Conservation (phyloP, 768 basidiomycete species). For the Xanthoconium purpureum region DNA sequence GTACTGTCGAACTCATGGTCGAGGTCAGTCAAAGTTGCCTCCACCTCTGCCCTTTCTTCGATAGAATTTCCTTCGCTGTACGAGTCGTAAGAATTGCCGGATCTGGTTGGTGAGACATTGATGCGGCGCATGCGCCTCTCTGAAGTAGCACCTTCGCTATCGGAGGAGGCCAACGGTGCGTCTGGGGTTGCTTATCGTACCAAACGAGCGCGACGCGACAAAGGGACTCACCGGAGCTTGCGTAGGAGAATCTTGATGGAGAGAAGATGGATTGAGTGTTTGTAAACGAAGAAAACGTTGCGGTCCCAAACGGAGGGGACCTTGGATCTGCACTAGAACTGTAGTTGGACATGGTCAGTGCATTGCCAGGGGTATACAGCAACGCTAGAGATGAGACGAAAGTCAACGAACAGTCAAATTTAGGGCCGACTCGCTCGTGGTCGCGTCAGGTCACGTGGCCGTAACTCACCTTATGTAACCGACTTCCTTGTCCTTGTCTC, state of each 20-base stretch:
- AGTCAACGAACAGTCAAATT: conserved; percentile 30
- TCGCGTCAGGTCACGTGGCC: conserved; percentile 39
- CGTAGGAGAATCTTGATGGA: conserved; percentile 58
- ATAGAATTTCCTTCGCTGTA: conserved; percentile 56
- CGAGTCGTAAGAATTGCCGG: conserved; percentile 41
- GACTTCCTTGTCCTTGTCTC: not conserved
- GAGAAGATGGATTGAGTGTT: conserved; percentile 54
- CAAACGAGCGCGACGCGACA: not conserved
- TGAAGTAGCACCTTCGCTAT: conserved; percentile 44
- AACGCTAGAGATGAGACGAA: conserved; percentile 16
- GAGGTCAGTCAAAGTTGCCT: conserved; percentile 61
- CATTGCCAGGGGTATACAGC: conserved; percentile 23
- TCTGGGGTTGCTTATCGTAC: conserved; percentile 31
- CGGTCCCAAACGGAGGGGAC: conserved; percentile 63
- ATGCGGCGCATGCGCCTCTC: conserved; percentile 50
- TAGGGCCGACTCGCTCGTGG: conserved; percentile 40
- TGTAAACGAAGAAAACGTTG: conserved; percentile 52
- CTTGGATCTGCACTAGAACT: conserved; percentile 43
- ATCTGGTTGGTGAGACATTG: conserved; percentile 51
- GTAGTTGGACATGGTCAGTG: conserved; percentile 41
- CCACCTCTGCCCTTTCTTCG: conserved; percentile 53
- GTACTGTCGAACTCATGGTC: conserved; percentile 67
- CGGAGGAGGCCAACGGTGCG: conserved; percentile 46
- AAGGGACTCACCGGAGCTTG: conserved; percentile 47
- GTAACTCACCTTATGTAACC: conserved; percentile 16